These are phyloP conservation scores for Neoascochyta sp. DNA, from an alignment of 2,329 filamentous ascomycete species.

Conservation along the genomic window DNA sequence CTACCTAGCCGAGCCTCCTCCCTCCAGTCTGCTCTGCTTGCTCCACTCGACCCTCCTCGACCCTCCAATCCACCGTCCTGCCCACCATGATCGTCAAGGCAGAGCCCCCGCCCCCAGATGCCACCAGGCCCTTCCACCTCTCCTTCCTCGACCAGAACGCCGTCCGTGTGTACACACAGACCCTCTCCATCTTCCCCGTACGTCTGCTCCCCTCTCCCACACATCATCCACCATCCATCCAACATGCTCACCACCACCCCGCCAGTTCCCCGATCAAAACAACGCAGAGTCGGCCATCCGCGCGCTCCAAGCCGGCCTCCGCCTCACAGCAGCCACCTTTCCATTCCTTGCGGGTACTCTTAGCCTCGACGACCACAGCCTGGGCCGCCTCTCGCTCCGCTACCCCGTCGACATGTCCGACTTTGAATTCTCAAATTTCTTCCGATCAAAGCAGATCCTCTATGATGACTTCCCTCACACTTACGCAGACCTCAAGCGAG, in stretches of 20 bases:
- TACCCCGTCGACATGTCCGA: conserved; percentile 23
- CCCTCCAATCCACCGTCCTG: too few species aligned
- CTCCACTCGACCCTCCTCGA: too few species aligned
- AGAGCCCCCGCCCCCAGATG: conserved; percentile 14
- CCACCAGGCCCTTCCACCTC: conserved; percentile 25
- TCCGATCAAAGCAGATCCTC: conserved; percentile 20
- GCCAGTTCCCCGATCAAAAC: conserved; percentile 27
- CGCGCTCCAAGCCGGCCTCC: conserved; percentile 21
- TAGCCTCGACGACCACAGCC: conserved; percentile 17
- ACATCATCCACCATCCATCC: neutral
- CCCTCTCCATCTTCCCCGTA: conserved; percentile 29
- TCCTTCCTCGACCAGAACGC: conserved; percentile 31
- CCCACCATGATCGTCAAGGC: conserved; percentile 28
- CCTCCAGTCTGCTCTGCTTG: too few species aligned
- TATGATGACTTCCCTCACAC: conserved; percentile 19
- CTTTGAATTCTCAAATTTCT: conserved; percentile 13
- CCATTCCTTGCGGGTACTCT: conserved; percentile 33
- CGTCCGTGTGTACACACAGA: conserved; percentile 32
- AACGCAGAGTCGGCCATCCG: conserved; percentile 25
- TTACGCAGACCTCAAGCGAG: conserved; percentile 28
- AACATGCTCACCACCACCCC: conserved; percentile 1
- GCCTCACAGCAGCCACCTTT: conserved; percentile 21
- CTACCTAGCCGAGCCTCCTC: too few species aligned
- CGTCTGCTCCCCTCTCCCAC: conserved; percentile 3
- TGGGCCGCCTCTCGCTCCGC: conserved; percentile 25